Evolutionary conservation across 805 yeast species (phyloP).

Genomic region (Saccharomycopsis javanensis): DNA sequence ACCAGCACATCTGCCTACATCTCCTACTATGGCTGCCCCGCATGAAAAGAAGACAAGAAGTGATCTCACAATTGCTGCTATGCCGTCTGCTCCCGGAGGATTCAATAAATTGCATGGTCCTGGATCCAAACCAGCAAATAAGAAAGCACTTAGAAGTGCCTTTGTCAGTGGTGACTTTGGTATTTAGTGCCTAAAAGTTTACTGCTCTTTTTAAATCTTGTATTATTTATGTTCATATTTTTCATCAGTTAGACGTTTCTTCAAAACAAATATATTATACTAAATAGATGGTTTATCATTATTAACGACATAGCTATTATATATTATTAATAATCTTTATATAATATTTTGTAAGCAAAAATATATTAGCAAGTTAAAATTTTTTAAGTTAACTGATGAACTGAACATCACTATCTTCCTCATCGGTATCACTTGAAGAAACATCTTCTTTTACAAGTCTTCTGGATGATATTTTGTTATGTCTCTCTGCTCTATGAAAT

Average conservation of each 20-base stretch:
- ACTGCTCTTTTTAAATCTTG: background rate
- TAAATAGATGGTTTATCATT: background rate
- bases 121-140: conserved; percentile 32
- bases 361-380: background rate
- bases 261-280: background rate
- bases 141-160: conserved; percentile 53
- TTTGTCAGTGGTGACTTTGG: conserved; percentile 62
- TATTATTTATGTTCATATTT: background rate
- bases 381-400: background rate
- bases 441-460: background rate
- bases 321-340: background rate
- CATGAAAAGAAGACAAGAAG: conserved; percentile 28
- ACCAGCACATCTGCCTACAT: conserved; percentile 13
- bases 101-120: conserved; percentile 40
- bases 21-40: conserved; percentile 6
- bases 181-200: conserved; percentile 30
- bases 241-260: background rate
- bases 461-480: background rate
- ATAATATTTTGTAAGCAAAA: background rate
- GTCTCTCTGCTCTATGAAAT: background rate
- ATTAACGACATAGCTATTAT: background rate
- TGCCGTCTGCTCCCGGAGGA: conserved; percentile 36
- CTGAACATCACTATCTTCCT: conserved; percentile 2
- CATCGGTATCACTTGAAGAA: background rate
- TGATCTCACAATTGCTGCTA: conserved; percentile 34